Conservation (phyloP, 495 filamentous ascomycete species). For the Xylaria nigripes region DNA sequence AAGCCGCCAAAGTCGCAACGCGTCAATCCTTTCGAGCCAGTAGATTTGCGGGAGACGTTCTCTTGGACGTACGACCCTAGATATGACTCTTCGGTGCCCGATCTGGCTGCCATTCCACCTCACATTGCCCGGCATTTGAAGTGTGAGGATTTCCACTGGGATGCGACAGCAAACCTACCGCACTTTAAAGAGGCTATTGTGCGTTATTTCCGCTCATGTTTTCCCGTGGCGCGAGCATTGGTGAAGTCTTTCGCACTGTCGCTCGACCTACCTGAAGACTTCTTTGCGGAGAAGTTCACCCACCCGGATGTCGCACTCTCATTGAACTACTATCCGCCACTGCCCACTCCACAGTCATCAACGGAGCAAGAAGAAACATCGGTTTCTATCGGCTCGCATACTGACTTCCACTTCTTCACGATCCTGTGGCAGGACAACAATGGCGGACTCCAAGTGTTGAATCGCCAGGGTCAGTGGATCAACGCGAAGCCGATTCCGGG, state of each 20-base stretch:
- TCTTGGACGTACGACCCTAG: slow-evolving; percentile 36
- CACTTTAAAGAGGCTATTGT: slow-evolving; percentile 39
- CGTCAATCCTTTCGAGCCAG: slow-evolving; percentile 26
- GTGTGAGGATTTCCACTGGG: slow-evolving; percentile 38
- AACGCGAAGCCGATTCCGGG: slow-evolving; percentile 47
- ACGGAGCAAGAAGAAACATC: not conserved
- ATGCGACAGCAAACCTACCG: slow-evolving; percentile 34
- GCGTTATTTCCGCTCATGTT: slow-evolving; percentile 37
- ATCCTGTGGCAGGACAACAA: slow-evolving; percentile 48
- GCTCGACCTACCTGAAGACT: slow-evolving; percentile 40
- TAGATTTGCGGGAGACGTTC: slow-evolving; percentile 34
- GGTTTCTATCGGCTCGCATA: slow-evolving; percentile 48
- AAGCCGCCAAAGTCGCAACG: slow-evolving; percentile 18
- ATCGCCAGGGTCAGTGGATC: slow-evolving; percentile 47
- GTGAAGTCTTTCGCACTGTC: slow-evolving; percentile 41
- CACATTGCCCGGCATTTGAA: slow-evolving; percentile 25
- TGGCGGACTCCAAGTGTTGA: slow-evolving; percentile 49
- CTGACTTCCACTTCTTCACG: slow-evolving; percentile 55
- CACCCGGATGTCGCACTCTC: slow-evolving; percentile 34
- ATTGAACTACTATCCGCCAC: slow-evolving; percentile 27
- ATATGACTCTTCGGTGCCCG: slow-evolving; percentile 34
- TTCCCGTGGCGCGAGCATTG: slow-evolving; percentile 39
- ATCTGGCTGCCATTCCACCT: slow-evolving; percentile 20
- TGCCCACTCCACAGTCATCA: not conserved
- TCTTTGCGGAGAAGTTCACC: slow-evolving; percentile 41